Conservation (phyloP, 2,329 filamentous ascomycete genomes). For the Orbilia brochopaga region DNA sequence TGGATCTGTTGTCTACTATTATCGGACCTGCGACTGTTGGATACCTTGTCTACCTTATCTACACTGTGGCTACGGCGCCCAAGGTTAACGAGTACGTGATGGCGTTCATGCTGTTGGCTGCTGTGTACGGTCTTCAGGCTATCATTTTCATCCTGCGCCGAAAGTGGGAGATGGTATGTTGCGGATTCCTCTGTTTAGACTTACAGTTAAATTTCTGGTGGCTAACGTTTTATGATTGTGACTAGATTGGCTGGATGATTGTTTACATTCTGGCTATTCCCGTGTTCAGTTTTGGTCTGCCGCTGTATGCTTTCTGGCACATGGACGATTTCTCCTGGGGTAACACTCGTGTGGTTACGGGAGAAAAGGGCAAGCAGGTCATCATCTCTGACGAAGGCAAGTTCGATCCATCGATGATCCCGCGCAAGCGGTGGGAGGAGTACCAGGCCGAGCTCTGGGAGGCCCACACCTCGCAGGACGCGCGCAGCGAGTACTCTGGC, state of each 20-base stretch:
- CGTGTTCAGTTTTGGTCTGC: conserved; percentile 86
- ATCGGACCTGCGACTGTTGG: conserved; percentile 89
- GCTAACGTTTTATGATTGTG: conserved; percentile 7
- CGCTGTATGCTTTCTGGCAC: conserved; percentile 96
- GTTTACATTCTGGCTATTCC: conserved; percentile 91
- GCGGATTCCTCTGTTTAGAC: background rate
- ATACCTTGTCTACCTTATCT: conserved; percentile 89
- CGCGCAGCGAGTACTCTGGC: conserved; percentile 85
- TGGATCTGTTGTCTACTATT: conserved; percentile 89
- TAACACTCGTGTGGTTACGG: conserved; percentile 95
- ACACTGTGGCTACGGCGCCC: conserved; percentile 74
- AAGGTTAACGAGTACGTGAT: conserved; percentile 62
- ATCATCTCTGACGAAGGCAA: conserved; percentile 97
- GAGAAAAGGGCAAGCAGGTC: conserved; percentile 89
- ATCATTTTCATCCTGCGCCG: conserved; percentile 95
- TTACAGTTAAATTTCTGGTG: background rate
- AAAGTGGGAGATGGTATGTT: conserved; percentile 87
- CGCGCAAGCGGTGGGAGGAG: conserved; percentile 98
- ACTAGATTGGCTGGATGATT: conserved; percentile 88
- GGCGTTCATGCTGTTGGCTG: conserved; percentile 86
- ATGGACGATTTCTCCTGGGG: conserved; percentile 99
- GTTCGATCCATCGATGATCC: conserved; percentile 90
- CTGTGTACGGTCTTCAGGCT: conserved; percentile 96
- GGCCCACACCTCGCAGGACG: conserved; percentile 81
- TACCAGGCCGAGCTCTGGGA: conserved; percentile 99